Evolutionary conservation across 495 filamentous ascomycete genomes (phyloP), one percentile per base, ranked within the genome.

Genomic region (Penicillium pancosmium): DNA sequence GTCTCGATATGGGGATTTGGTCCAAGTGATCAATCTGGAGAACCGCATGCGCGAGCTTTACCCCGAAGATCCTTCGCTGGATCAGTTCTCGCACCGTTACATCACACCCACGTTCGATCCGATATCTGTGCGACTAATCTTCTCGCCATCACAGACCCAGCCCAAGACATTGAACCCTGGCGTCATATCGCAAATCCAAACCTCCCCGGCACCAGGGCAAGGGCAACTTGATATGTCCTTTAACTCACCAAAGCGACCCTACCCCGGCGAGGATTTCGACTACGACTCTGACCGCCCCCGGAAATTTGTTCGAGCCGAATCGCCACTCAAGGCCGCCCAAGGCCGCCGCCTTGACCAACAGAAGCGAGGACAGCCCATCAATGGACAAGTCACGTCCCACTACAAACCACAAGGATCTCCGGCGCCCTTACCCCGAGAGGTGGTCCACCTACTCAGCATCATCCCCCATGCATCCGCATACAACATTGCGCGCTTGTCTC

Each of bases 41-140:
- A 88, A 84, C 67, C 88, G 94, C 31, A 97, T 98, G 93, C 80
- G 82, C 21, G 92, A 97, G 68, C 80, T 97, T 2, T 98, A 89
- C 69, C 92, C 92, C 16, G 89, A 92, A 57, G 93, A 97, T 59
- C 88, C 91, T 16, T 86, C 85, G 21, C 78, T 97, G 25, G 69
- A 80, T 5, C 83, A 83, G 33, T 98, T 98, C 71, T 80, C 86
- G 3, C 83, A 87, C 52, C 87, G 94, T 46, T 97, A 87, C 68
- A 79, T 87, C 7, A 82, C 80, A 5, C 78, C 82, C 16, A 72
- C 69, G 19, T 92, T 93, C 67, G 86, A 92, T 64, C 94, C 92
- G 8, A 91, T 90, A 40, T 79, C 82, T 2, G 84, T 90, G 43
- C 90, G 86, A 18, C 86, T 90, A n/a, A 88, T 97, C 60, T 82